These are phyloP conservation scores for Friedmanniomyces endolithicus DNA, from an alignment of 495 filamentous ascomycete genomes.

Conservation along the genomic window DNA sequence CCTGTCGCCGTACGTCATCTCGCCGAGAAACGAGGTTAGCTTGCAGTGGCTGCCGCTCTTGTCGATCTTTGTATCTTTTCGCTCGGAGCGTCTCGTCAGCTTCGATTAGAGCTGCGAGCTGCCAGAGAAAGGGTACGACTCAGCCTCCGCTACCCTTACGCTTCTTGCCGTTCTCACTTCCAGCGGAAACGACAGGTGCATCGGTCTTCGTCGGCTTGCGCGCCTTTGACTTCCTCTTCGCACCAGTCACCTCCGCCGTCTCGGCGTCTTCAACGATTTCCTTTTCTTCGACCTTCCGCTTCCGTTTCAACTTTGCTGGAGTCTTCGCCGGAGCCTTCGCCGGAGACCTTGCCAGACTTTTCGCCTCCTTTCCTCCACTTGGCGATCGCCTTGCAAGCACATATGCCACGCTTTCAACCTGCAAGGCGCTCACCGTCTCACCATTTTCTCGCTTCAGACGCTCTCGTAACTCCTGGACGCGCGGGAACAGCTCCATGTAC, in stretches of 20 bases:
- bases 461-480: constrained; percentile 34
- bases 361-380: too few species aligned
- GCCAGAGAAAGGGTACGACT: background rate
- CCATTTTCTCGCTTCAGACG: constrained; percentile 30
- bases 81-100: background rate
- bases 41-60: background rate
- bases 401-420: constrained; percentile 59
- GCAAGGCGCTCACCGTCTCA: constrained; percentile 37
- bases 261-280: background rate
- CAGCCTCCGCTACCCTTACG: background rate
- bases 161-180: background rate
- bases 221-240: background rate
- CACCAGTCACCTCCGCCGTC: background rate
- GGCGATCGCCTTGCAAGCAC: constrained; percentile 29
- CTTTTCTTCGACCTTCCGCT: background rate
- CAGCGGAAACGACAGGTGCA: background rate
- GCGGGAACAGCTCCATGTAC: constrained; percentile 42
- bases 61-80: background rate
- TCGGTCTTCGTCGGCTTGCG: background rate
- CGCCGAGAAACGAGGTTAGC: background rate
- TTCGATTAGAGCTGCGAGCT: background rate
- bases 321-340: background rate
- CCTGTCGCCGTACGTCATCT: too few species aligned
- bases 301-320: background rate
- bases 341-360: background rate